Conservation (phyloP, 257 asterid genomes). For the Thymus mandschuricus region DNA sequence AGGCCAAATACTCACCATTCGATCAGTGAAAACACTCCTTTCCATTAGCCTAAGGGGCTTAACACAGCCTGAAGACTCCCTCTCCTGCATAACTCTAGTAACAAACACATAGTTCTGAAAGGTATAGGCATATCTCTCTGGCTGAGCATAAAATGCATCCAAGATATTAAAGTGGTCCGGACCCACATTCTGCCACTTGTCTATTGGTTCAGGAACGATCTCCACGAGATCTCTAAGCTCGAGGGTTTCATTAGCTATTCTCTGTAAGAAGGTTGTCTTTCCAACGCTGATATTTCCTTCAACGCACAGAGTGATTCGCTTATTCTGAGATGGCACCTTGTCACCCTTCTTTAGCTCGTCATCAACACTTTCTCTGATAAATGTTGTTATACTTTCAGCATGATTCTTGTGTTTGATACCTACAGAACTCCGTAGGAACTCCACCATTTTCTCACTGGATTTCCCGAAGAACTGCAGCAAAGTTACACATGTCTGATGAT, state of each 20-base stretch:
- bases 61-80: slow-evolving; percentile 75
- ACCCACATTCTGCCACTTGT: slow-evolving; percentile 94
- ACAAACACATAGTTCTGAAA: slow-evolving; percentile 96
- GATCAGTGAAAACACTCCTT: slow-evolving; percentile 95
- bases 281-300: slow-evolving; percentile 99
- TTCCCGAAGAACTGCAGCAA: slow-evolving; percentile 73
- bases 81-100: slow-evolving; percentile 93
- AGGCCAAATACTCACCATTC: slow-evolving; percentile 52
- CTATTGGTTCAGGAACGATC: slow-evolving; percentile 90
- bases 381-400: slow-evolving; percentile 91
- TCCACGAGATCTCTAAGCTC: slow-evolving; percentile 96
- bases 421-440: slow-evolving; percentile 79
- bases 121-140: slow-evolving; percentile 93
- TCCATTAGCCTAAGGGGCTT: slow-evolving; percentile 97
- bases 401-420: slow-evolving; percentile 91
- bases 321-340: slow-evolving; percentile 49
- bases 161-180: slow-evolving; percentile 86
- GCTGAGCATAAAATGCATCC: slow-evolving; percentile 92
- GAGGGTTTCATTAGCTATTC: slow-evolving; percentile 90
- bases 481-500: neutral
- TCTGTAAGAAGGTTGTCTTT: slow-evolving; percentile 84
- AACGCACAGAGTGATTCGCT: slow-evolving; percentile 83
- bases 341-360: slow-evolving; percentile 71
- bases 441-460: slow-evolving; percentile 83
- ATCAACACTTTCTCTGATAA: slow-evolving; percentile 82